Base-by-base conservation (phyloP, 768 basidiomycete species). In the Boletus coccyginus region DNA sequence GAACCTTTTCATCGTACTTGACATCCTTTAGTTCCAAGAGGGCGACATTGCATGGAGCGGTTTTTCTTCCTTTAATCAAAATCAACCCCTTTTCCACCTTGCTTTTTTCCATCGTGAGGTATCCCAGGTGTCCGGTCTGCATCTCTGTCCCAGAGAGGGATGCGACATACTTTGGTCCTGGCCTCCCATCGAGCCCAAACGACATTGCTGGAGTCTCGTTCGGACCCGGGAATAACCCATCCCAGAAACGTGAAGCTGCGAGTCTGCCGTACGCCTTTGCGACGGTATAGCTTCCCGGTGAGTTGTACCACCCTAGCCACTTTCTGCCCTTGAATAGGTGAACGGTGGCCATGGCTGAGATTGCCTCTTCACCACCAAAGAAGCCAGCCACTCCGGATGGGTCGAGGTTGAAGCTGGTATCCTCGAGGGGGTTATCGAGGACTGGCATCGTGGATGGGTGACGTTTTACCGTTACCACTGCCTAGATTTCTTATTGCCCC, bases 231-330 rank as follows among this genome's bases (percentile, higher is more conserved):
- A 67, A 74, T 1, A 73, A 54, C 10, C 69, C 72, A 50, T 67
- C 64, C 71, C 71, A 73, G 44, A 73, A 21, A 19, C 62, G 62
- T 6, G 66, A 59, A 14, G 53, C 54, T 8, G 73, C 71, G 11
- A 74, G 32, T 29, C 64, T 63, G 13, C 70, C 70, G 21, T 70
- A 74, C 16, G 50, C 61, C 50, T 68, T 74, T 4, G 72, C 73
- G 21, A 75, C 50, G 1, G 59, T 65, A 27, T 72, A 73, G 51
- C 73, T 71, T 13, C 73, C 73, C 0, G 74, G 73, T 8, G 72
- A 71, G 43, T 74, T 75, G 50, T 75, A 72, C 69, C 68, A 74
- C 8, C 74, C 73, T 3, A 74, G 38, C 70, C 68, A 75, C 48
- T 33, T 64, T 60, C 72, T 62, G 2, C 68, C 70, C 21, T 57